Evolutionary conservation across 192 early-diverging fungal species (phyloP).

Genomic region (Mortierella hygrophila): DNA sequence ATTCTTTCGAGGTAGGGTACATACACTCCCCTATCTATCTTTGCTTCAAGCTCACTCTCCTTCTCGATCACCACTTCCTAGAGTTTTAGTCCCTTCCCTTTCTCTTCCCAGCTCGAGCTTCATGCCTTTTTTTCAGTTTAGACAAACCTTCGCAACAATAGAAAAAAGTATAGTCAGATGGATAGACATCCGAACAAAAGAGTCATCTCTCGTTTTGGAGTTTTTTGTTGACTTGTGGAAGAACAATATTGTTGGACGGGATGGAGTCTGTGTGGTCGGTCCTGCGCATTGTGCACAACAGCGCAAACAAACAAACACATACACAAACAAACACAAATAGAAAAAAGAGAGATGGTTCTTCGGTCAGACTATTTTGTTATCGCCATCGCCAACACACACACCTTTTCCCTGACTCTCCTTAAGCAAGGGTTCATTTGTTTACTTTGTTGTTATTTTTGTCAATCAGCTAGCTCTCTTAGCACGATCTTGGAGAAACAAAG

Average conservation of each 20-base stretch:
- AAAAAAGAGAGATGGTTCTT: background rate
- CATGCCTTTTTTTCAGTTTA: background rate
- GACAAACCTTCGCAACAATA: background rate
- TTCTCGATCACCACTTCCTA: background rate
- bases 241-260: background rate
- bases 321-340: background rate
- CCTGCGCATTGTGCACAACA: constrained; percentile 1
- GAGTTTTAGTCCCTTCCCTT: background rate
- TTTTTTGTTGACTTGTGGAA: background rate
- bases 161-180: background rate
- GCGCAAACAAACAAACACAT: background rate
- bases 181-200: background rate
- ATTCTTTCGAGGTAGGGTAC: background rate
- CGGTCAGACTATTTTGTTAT: background rate
- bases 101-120: background rate
- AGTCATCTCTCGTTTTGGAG: background rate
- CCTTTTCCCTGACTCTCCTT: background rate
- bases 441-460: background rate
- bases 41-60: background rate
- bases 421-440: constrained; percentile 3
- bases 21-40: background rate
- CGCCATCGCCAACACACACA: background rate
- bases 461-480: background rate
- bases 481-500: constrained; percentile 1
- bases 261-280: constrained; percentile 2